Evolutionary conservation across 257 asterid genomes (phyloP).

Genomic region (Scutellaria barbata): DNA sequence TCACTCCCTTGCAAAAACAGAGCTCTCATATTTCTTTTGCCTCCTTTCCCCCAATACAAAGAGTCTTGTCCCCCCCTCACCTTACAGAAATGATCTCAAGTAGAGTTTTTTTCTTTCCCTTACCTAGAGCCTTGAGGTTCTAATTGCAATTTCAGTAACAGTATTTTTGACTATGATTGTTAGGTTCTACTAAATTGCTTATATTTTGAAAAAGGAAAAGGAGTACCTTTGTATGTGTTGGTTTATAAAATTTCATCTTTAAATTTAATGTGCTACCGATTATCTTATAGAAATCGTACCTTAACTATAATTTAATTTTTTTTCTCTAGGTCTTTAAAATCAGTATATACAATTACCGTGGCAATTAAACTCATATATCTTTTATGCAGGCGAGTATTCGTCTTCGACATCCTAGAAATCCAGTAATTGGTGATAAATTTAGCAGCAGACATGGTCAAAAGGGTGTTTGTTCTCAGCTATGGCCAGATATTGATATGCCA

Average conservation of each 20-base stretch:
- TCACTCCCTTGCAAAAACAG: background rate
- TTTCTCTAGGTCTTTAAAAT: background rate
- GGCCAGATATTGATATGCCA: slow-evolving; percentile 96
- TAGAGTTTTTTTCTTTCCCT: background rate
- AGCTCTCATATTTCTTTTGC: background rate
- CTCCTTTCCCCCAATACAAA: background rate
- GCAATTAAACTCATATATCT: slow-evolving; percentile 24
- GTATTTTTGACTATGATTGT: background rate
- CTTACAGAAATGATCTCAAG: background rate
- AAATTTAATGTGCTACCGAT: background rate
- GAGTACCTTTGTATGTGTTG: background rate
- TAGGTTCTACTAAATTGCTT: background rate
- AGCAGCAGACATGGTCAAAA: slow-evolving; percentile 99
- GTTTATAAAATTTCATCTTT: background rate
- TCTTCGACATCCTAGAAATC: slow-evolving; percentile 82
- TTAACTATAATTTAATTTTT: slow-evolving; percentile 5
- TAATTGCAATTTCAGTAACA: background rate
- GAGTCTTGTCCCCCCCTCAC: background rate
- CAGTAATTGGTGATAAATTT: slow-evolving; percentile 93
- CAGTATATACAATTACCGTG: background rate
- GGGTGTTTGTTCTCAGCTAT: slow-evolving; percentile 99
- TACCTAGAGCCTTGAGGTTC: slow-evolving; percentile 3
- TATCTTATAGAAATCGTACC: background rate
- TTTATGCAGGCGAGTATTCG: slow-evolving; percentile 83
- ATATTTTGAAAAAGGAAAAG: background rate